Percentiles rank a stretch among this genome's conserved stretches.
These are phyloP conservation scores for Bertia moriformis DNA, from an alignment of 2,329 filamentous ascomycete genomes.

Conservation along the genomic window DNA sequence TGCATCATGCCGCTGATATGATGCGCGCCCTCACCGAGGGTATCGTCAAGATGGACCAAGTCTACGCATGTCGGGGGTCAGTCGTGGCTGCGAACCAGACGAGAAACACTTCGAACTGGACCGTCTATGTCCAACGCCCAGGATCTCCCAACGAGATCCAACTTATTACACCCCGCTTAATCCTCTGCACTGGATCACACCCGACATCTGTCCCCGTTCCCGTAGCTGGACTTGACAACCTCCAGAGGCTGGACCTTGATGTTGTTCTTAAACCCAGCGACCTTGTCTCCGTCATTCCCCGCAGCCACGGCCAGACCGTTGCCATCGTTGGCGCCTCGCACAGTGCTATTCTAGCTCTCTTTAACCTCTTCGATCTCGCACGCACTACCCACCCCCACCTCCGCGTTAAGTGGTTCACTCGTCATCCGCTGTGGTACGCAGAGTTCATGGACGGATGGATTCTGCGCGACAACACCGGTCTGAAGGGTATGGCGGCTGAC, in stretches of 20 bases:
- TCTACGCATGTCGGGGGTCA: slow-evolving; percentile 15
- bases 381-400: slow-evolving; percentile 33
- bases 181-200: slow-evolving; percentile 43
- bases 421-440: slow-evolving; percentile 45
- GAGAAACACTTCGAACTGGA: slow-evolving; percentile 9
- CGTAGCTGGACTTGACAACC: slow-evolving; percentile 14
- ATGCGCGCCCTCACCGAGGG: slow-evolving; percentile 26
- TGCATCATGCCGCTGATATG: slow-evolving; percentile 43
- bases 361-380: slow-evolving; percentile 41
- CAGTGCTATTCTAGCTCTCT: slow-evolving; percentile 45
- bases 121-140: slow-evolving; percentile 7
- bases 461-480: slow-evolving; percentile 47
- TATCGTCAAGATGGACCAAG: slow-evolving; percentile 20
- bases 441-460: slow-evolving; percentile 50
- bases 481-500: slow-evolving; percentile 44
- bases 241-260: slow-evolving; percentile 35
- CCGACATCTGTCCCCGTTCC: slow-evolving; percentile 29
- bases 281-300: slow-evolving; percentile 23
- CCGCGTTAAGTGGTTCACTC: slow-evolving; percentile 45
- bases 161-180: slow-evolving; percentile 25
- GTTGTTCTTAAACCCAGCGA: slow-evolving; percentile 35
- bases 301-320: slow-evolving; percentile 22
- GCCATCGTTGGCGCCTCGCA: slow-evolving; percentile 48
- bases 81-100: slow-evolving; percentile 16
- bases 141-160: slow-evolving; percentile 12